These are phyloP conservation scores for Suillus subluteus DNA, from an alignment of 768 basidiomycete genomes.

Conservation along the genomic window DNA sequence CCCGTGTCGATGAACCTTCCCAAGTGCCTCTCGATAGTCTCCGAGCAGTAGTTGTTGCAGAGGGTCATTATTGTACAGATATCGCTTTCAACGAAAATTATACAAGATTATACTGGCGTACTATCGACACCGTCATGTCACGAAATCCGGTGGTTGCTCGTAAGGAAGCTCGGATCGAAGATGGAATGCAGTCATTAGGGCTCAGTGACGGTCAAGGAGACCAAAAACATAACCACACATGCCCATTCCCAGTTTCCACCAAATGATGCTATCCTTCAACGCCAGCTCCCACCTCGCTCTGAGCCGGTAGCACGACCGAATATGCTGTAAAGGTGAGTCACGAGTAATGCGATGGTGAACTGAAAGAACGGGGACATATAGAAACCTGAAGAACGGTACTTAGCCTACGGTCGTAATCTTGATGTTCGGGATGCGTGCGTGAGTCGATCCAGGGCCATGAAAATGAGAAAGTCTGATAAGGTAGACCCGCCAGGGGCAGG, in stretches of 20 bases:
- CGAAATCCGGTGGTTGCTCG: background rate
- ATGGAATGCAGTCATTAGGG: background rate
- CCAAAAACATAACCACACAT: constrained; percentile 16
- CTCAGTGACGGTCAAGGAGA: constrained; percentile 9
- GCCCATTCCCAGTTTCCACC: background rate
- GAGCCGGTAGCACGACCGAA: constrained; percentile 1
- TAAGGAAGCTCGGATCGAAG: background rate
- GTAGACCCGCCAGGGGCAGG: constrained; percentile 20
- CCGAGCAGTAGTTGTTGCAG: background rate
- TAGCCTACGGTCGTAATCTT: constrained; percentile 3
- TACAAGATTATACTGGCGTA: background rate
- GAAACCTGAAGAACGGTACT: constrained; percentile 6
- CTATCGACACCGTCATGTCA: background rate
- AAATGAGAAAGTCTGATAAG: constrained; percentile 24
- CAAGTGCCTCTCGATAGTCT: background rate
- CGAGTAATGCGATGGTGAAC: constrained; percentile 11
- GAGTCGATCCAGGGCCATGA: background rate
- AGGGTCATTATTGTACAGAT: background rate
- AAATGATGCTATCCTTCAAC: background rate
- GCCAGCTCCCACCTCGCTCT: background rate
- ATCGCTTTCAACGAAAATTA: background rate
- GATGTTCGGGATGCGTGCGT: background rate
- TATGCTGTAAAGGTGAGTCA: constrained; percentile 37
- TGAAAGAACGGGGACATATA: constrained; percentile 9
- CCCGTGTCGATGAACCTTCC: background rate